Conservation (phyloP, 202 grass and related monocot genomes). For the Saccharum hybrid region DNA sequence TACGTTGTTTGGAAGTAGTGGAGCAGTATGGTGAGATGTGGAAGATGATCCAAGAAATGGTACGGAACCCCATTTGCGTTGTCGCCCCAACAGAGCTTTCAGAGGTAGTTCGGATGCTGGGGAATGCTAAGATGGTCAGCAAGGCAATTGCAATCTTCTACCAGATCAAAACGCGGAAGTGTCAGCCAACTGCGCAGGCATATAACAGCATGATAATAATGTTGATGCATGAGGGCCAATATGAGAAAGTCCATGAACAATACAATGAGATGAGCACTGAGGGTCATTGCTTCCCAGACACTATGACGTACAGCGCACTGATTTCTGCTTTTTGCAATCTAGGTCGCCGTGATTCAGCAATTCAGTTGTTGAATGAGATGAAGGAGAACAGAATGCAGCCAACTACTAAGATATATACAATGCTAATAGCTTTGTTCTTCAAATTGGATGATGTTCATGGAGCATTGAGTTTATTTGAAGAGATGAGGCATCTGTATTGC, state of each 20-base stretch:
- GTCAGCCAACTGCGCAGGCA: conserved; percentile 71
- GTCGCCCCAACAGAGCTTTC: conserved; percentile 73
- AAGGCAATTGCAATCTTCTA: conserved; percentile 91
- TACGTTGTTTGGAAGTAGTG: conserved; percentile 71
- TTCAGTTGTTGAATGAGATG: conserved; percentile 85
- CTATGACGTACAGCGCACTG: conserved; percentile 78
- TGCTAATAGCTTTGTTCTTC: conserved; percentile 80
- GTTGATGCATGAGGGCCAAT: conserved; percentile 77
- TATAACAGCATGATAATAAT: conserved; percentile 95
- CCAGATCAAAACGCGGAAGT: conserved; percentile 78
- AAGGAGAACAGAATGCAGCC: conserved; percentile 87
- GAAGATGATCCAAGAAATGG: conserved; percentile 91
- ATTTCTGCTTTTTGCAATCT: conserved; percentile 83
- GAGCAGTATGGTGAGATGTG: conserved; percentile 91
- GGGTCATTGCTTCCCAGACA: conserved; percentile 81
- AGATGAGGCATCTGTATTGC: conserved; percentile 75
- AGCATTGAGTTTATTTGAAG: conserved; percentile 78
- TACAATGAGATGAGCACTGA: conserved; percentile 96
- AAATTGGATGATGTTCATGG: conserved; percentile 68
- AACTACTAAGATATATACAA: conserved; percentile 89
- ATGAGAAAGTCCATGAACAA: conserved; percentile 90
- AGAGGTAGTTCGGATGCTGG: conserved; percentile 70
- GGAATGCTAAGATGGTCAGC: conserved; percentile 82
- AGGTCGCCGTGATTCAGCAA: conserved; percentile 61
- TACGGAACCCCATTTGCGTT: conserved; percentile 66